Conservation (phyloP, 495 filamentous ascomycete genomes). For the Podospora pseudoanserina region DNA sequence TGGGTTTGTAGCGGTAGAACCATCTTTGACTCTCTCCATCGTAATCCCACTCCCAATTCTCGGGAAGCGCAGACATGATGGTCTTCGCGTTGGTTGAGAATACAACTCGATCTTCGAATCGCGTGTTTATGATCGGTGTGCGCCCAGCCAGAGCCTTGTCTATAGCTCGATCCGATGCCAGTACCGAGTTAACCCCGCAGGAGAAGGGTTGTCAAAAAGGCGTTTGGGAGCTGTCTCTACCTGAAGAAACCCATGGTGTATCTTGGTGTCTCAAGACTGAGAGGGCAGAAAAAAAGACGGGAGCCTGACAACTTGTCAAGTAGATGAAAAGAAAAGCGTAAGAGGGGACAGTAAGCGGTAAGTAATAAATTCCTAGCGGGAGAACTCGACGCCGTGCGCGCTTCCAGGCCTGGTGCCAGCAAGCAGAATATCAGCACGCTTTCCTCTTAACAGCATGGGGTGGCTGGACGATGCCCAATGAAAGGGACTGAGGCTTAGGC, state of each 20-base stretch:
- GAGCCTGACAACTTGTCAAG: background rate
- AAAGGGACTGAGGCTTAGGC: background rate
- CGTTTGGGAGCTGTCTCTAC: background rate
- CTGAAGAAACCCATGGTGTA: background rate
- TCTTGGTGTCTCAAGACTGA: background rate
- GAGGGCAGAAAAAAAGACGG: background rate
- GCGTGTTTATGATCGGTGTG: background rate
- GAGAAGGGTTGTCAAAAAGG: background rate
- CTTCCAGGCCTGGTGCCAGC: background rate
- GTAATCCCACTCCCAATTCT: constrained; percentile 49
- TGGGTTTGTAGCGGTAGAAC: constrained; percentile 46
- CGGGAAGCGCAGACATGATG: constrained; percentile 39
- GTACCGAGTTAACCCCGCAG: background rate
- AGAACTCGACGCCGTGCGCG: constrained; percentile 1
- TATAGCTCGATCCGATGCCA: background rate
- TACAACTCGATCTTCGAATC: background rate
- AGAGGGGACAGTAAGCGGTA: background rate
- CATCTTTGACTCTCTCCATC: constrained; percentile 41
- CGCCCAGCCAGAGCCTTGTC: background rate
- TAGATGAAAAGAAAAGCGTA: background rate
- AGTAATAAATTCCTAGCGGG: background rate
- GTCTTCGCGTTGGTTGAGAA: background rate
- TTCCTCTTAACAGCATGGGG: constrained; percentile 6
- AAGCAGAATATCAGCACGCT: background rate
- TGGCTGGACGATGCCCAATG: background rate